phyloP scores from a whole-genome alignment of 257 asterid species.

The Lithospermum erythrorhizon region DNA sequence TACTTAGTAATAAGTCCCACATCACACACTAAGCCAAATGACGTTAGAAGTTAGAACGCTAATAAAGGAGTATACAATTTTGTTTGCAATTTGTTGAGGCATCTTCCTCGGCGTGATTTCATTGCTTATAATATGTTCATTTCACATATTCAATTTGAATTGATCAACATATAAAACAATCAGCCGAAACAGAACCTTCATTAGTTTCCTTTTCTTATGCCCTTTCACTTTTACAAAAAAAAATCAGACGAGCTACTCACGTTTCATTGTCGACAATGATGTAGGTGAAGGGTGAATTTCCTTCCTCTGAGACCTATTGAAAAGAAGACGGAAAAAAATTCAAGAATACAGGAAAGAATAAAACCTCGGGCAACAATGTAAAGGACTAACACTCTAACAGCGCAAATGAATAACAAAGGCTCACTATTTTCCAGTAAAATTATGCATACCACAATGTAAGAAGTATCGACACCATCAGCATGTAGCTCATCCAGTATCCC shows the following conservation, averaged over 20 bases:
- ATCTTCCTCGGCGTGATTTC: background rate
- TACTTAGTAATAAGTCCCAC: no score
- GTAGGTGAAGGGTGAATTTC: conserved; percentile 94
- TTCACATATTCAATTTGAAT: background rate
- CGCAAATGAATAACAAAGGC: background rate
- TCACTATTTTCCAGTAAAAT: background rate
- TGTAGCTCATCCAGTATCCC: conserved; percentile 71
- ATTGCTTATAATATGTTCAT: no score
- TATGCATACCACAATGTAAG: conserved; percentile 58
- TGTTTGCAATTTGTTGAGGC: no score
- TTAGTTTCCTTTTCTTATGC: background rate
- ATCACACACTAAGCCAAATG: no score
- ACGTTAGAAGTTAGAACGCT: no score
- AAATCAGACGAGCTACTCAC: conserved; percentile 37
- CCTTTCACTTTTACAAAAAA: background rate
- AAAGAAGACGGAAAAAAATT: conserved; percentile 12
- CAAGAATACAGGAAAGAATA: background rate
- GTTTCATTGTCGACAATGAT: conserved; percentile 82
- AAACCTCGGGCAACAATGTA: background rate
- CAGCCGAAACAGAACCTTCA: background rate
- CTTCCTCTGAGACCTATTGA: conserved; percentile 75
- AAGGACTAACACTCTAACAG: background rate
- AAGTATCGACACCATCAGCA: conserved; percentile 78
- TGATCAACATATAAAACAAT: background rate
- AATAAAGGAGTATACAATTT: no score